Evolutionary conservation across 179 eudicot species (phyloP).

Genomic region (Beta macrorhiza): DNA sequence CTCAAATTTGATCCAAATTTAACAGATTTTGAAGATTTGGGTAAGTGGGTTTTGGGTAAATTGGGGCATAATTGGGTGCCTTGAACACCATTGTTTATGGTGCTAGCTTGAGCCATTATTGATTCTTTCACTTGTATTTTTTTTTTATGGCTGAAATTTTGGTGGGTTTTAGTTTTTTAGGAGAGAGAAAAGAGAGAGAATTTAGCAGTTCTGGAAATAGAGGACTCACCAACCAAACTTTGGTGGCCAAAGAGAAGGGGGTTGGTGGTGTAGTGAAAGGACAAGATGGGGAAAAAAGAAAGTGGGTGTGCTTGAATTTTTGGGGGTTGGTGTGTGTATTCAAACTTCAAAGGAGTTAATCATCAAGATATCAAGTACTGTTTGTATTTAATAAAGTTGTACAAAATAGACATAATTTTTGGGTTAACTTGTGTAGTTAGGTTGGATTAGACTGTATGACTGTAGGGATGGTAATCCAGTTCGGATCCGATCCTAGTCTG

Average conservation of each 20-base stretch:
- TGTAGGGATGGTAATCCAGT: too few relatives aligned
- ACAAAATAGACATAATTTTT: too few relatives aligned
- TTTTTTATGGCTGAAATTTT: neutral
- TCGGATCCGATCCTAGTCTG: too few relatives aligned
- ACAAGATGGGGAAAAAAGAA: neutral
- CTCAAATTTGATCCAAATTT: conserved; percentile 45
- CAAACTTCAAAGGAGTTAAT: neutral
- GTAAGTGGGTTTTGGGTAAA: conserved; percentile 39
- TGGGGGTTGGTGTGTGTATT: neutral
- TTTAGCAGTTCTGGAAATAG: neutral
- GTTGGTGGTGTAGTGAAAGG: conserved; percentile 12
- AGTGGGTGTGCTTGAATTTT: neutral
- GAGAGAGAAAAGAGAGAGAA: neutral
- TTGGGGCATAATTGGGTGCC: conserved; percentile 29
- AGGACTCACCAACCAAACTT: conserved; percentile 29
- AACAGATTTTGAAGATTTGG: conserved; percentile 29
- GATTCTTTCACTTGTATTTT: neutral
- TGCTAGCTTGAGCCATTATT: conserved; percentile 52
- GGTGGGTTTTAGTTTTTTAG: neutral
- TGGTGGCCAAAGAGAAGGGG: conserved; percentile 21
- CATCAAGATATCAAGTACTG: too few relatives aligned
- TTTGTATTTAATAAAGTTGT: too few relatives aligned
- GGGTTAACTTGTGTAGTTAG: too few relatives aligned
- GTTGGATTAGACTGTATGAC: too few relatives aligned
- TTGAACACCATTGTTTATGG: conserved; percentile 40